A percentile compares a stretch with the other conserved stretches of the same genome.
Conservation (phyloP, 148 eudicot genomes). For the Dysphania ambrosioides region DNA sequence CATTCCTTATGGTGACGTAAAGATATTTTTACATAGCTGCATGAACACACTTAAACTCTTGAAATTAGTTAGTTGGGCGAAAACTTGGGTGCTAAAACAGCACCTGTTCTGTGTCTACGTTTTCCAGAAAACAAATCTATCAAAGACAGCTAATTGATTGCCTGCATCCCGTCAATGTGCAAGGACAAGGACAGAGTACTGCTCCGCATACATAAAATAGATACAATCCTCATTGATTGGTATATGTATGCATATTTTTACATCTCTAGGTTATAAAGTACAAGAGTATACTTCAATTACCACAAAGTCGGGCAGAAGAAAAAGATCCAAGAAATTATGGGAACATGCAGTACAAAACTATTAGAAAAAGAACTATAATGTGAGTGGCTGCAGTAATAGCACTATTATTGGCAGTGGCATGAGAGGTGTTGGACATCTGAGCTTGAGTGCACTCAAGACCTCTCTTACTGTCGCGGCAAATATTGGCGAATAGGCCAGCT, state of each 20-base stretch:
- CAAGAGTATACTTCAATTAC: not conserved
- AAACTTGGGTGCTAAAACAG: no score
- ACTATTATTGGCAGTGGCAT: not conserved
- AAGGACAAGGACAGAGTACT: no score
- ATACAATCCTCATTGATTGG: no score
- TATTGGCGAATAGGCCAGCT: conserved; percentile 59
- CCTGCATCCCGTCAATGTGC: no score
- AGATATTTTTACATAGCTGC: no score
- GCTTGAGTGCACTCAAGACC: conserved; percentile 46
- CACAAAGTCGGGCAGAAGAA: not conserved
- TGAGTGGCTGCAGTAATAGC: not conserved
- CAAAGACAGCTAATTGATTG: no score
- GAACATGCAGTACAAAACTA: not conserved
- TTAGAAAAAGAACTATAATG: not conserved
- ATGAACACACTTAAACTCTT: no score
- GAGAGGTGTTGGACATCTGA: not conserved
- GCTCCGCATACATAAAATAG: no score
- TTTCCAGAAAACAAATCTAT: no score
- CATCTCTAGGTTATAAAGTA: not conserved
- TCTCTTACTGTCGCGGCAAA: conserved; percentile 49
- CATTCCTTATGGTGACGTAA: no score
- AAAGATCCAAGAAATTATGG: not conserved
- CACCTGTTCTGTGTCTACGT: no score
- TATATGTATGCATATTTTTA: not conserved
- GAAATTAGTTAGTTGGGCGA: no score